phyloP scores from a whole-genome alignment of 1,139 yeast genomes.

The Suhomyces coccinellae region DNA sequence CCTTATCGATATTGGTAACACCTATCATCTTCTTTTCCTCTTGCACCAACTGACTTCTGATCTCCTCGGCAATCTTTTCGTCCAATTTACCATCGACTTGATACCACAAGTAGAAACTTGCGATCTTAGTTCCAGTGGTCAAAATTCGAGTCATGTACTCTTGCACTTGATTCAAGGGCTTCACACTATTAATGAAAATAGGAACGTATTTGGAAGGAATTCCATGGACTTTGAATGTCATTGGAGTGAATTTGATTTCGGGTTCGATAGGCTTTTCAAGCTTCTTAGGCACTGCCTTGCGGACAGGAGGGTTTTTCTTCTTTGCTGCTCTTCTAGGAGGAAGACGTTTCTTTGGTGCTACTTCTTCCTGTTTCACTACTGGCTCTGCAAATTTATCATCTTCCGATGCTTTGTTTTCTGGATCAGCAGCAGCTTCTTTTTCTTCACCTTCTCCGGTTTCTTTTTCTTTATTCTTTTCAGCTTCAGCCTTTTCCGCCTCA shows the following conservation, averaged over 20 bases:
- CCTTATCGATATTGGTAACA: slow-evolving; percentile 9
- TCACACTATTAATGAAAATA: slow-evolving; percentile 68
- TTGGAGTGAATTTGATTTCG: slow-evolving; percentile 52
- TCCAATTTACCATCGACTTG: slow-evolving; percentile 80
- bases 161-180: slow-evolving; percentile 55
- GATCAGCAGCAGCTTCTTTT: slow-evolving; percentile 11
- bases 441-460: slow-evolving; percentile 8
- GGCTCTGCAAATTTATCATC: slow-evolving; percentile 9
- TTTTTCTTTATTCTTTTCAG: background rate
- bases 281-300: slow-evolving; percentile 21
- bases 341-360: slow-evolving; percentile 18
- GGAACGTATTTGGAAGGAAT: slow-evolving; percentile 69
- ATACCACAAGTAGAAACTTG: slow-evolving; percentile 75
- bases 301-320: slow-evolving; percentile 27
- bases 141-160: slow-evolving; percentile 62
- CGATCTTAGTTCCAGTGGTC: slow-evolving; percentile 58
- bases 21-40: slow-evolving; percentile 50
- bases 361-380: slow-evolving; percentile 4
- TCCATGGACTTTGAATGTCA: slow-evolving; percentile 62
- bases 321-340: slow-evolving; percentile 24
- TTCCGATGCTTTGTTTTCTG: slow-evolving; percentile 14
- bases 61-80: slow-evolving; percentile 52
- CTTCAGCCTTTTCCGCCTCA: slow-evolving; percentile 18
- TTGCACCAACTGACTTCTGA: slow-evolving; percentile 39
- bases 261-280: slow-evolving; percentile 39